Evolutionary conservation across 2,329 filamentous ascomycete genomes (phyloP).

Genomic region (Talaromyces islandicus): DNA sequence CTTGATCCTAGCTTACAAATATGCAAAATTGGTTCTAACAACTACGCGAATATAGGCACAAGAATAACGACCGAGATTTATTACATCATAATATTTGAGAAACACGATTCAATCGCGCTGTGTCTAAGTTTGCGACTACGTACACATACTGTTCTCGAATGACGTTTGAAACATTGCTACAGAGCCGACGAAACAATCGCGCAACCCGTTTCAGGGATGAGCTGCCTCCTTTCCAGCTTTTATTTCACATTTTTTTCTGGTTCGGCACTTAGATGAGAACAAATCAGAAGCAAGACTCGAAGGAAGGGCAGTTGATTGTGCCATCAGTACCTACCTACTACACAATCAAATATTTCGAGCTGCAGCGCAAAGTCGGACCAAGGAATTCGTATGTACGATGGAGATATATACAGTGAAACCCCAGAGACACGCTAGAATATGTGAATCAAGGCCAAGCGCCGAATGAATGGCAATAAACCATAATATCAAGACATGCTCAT

Average conservation of each 20-base stretch:
- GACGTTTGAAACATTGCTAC: background rate
- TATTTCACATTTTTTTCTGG: background rate
- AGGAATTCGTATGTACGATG: background rate
- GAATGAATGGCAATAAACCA: background rate
- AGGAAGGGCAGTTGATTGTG: background rate
- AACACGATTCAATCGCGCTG: background rate
- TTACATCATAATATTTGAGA: background rate
- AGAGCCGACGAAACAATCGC: background rate
- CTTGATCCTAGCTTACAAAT: background rate
- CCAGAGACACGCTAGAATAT: background rate
- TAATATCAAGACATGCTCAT: background rate
- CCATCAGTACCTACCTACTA: background rate
- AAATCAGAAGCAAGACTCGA: background rate
- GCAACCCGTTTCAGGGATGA: background rate
- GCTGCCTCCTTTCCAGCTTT: background rate
- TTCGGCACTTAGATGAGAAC: background rate
- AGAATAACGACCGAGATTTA: slow-evolving; percentile 3
- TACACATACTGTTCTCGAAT: background rate
- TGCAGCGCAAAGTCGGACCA: background rate
- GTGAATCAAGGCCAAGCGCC: background rate
- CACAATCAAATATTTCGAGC: background rate
- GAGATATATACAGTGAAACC: background rate
- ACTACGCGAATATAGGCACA: slow-evolving; percentile 1
- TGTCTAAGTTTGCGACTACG: background rate
- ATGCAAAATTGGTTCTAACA: background rate